Evolutionary conservation across 2,329 filamentous ascomycete species (phyloP), one percentile per base, ranked within the genome.

Genomic region (Aspergillus fumigatus): DNA sequence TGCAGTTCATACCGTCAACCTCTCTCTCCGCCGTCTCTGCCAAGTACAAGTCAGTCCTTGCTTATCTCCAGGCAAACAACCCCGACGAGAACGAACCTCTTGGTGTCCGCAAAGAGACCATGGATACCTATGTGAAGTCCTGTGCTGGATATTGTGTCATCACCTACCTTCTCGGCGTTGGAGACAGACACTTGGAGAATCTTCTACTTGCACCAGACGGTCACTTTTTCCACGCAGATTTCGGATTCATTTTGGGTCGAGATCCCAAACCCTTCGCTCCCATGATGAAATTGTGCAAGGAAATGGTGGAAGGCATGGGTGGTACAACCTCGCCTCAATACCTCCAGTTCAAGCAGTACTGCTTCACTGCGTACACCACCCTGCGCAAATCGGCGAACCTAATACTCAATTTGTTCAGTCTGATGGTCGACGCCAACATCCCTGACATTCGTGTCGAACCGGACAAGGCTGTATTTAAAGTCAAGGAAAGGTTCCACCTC

Each of bases 241-340:
- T 99, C 67, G 94, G 95, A 45, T 99, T 96, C 75, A 99, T 99
- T 60, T 87, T 99, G 1, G 94, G 94, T 19, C 89, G 94, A 43
- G 94, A 99, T 65, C 94, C 94, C 0, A 99, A 99, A 70, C 94
- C 94, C 0, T 97, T 99, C 70, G 93, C 94, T 0, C 94, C 94
- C 0, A 86, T 93, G 52, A 96, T 99, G 88, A 99, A 99, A 74
- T 84, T 99, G 8, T 93, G 89, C 69, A 93, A 92, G 65, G 93
- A 99, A 70, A 99, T 99, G 94, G 90, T 97, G 3, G 94, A 99
- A 68, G 94, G 92, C 60, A 97, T 99, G 91, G 95, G 95, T 43
- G 94, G 94, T 11, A 82, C 87, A 7, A 82, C 83, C 35, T 91
- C 89, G 3, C 84, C 89, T 23, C 88, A 95, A 60, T 99, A 96